A percentile compares a stretch with the other conserved stretches of the same genome.
These are phyloP conservation scores for Arbutus unedo DNA, from an alignment of 148 eudicot genomes.

Conservation along the genomic window DNA sequence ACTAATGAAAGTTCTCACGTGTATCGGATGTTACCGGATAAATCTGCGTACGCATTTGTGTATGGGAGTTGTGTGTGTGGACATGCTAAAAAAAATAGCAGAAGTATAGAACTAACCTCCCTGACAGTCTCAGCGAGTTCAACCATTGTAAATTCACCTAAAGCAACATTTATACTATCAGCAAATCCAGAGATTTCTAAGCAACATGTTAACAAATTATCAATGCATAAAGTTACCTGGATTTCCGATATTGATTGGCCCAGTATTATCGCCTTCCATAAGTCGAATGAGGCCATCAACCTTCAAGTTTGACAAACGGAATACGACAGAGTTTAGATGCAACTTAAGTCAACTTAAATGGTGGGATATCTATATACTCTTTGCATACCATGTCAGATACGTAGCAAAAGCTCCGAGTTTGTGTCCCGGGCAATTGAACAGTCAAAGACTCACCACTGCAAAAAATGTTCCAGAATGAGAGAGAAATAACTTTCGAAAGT, in stretches of 20 bases:
- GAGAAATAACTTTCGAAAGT: not conserved
- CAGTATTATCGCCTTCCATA: slow-evolving; percentile 81
- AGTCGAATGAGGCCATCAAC: slow-evolving; percentile 84
- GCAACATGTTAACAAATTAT: not conserved
- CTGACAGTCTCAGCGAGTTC: slow-evolving; percentile 95
- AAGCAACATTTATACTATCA: not conserved
- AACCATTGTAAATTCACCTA: slow-evolving; percentile 98
- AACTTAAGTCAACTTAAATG: not conserved
- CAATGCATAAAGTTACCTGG: slow-evolving; percentile 47
- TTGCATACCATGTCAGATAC: slow-evolving; percentile 84
- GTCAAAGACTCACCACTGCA: slow-evolving; percentile 86
- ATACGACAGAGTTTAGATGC: not conserved
- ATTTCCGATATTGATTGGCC: slow-evolving; percentile 87
- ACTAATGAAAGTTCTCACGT: no score
- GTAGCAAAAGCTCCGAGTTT: slow-evolving; percentile 92
- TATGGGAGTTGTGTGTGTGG: no score
- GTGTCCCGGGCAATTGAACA: slow-evolving; percentile 91
- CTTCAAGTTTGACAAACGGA: slow-evolving; percentile 26
- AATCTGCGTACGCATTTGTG: no score
- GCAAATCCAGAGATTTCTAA: not conserved
- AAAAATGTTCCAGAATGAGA: not conserved
- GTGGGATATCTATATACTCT: not conserved
- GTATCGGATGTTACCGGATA: no score
- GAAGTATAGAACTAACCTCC: slow-evolving; percentile 53
- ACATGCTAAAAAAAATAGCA: no score